phyloP scores from a whole-genome alignment of 176 grass and related monocot genomes.

The Calamus simplicifolius region DNA sequence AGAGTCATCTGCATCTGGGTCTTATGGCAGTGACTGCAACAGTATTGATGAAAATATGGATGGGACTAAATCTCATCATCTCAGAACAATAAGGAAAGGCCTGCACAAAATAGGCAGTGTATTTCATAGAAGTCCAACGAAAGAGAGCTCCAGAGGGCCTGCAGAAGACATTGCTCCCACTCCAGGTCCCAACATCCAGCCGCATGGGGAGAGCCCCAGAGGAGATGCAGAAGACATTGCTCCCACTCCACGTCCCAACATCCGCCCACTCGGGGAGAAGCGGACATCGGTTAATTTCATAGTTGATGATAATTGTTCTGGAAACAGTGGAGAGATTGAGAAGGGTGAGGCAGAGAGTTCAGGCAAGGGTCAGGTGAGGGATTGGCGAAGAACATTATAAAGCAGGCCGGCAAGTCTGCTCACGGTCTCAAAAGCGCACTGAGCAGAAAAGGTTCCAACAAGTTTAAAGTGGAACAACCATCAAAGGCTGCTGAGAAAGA shows the following conservation, averaged over 20 bases:
- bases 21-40: conserved; percentile 50
- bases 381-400: conserved; percentile 27
- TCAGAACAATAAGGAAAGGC: conserved; percentile 50
- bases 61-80: background rate
- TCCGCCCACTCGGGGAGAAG: conserved; percentile 50
- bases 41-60: conserved; percentile 39
- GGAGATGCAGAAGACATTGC: background rate
- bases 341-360: conserved; percentile 38
- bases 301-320: conserved; percentile 29
- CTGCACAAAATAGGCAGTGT: conserved; percentile 45
- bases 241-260: conserved; percentile 34
- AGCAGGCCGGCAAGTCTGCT: conserved; percentile 19
- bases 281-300: conserved; percentile 42
- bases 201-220: conserved; percentile 13
- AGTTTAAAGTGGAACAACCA: conserved; percentile 35
- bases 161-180: conserved; percentile 19
- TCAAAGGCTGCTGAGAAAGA: conserved; percentile 21
- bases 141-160: conserved; percentile 25
- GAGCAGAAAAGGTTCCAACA: conserved; percentile 48
- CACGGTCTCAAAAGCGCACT: conserved; percentile 47
- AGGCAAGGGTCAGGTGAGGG: conserved; percentile 4
- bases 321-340: conserved; percentile 11
- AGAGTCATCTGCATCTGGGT: conserved; percentile 36
- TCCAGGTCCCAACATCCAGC: conserved; percentile 12
- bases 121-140: conserved; percentile 46